Base-by-base conservation (phyloP, 176 grass and related monocot species). In the Oryza glaberrima region DNA sequence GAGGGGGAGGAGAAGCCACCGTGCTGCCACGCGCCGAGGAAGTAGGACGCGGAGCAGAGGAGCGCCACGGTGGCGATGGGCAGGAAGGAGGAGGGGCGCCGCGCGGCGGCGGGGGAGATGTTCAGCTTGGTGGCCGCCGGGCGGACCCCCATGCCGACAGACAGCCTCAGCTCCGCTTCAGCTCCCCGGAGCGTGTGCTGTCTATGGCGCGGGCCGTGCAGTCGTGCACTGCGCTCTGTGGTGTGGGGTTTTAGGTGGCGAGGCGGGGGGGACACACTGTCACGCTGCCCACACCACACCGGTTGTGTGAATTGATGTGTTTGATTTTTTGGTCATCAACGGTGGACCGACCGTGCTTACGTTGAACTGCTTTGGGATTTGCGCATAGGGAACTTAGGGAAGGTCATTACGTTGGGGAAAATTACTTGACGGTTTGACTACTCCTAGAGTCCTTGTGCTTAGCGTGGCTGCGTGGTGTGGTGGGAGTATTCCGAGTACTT, bases 1-100 rank as follows among this genome's bases (percentile, higher is more conserved):
- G 82, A 70, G 7, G 70, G 32, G 69, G 78, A 72, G 61, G 49
- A 30, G 77, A 54, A 65, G 67, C 88, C 91, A 72, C 91, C 91
- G 77, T 90, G 85, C 11, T 90, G 91, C 85, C 88, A 93, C 74
- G 82, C 74, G 81, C 91, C 91, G 23, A 90, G 15, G 78, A 93
- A 38, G 85, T 93, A 93, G 36, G 82, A 90, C 20, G 77, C 85
- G 14, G 78, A 93, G 77, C 88, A 93, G 88, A 93, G 85, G 68
- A 88, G 40, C 63, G 58, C 11, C 23, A 93, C 82, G 88, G 58
- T 78, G 23, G 78, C 82, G 34, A 93, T 1, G 2, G 77, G 85
- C 4, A 90, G 78, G 69, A 88, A 65, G 9, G 70, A 40, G 38
- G 7, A 56, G 41, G 63, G 45, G 49, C 85, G 81, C 19, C 88